Percentiles rank a stretch among this genome's conserved stretches.
Conservation (phyloP, 768 basidiomycete genomes). For the Kwoniella mangroviensis region DNA sequence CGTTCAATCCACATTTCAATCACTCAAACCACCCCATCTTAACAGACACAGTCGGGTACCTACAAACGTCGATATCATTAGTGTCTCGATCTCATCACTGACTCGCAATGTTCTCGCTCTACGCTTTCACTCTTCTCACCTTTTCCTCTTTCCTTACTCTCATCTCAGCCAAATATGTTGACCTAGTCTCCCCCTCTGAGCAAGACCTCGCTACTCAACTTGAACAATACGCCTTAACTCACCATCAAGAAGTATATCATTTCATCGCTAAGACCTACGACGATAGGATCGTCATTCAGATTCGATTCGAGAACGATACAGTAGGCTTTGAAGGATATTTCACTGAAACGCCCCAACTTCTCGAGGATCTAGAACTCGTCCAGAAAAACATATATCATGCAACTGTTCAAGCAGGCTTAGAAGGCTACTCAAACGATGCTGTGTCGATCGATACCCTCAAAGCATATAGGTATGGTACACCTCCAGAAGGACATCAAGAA, state of each 20-base stretch:
- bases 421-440: neutral
- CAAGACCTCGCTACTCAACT: neutral
- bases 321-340: slow-evolving; percentile 4
- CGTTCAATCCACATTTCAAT: too few relatives aligned
- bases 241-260: neutral
- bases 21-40: too few relatives aligned
- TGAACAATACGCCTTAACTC: neutral
- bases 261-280: slow-evolving; percentile 4
- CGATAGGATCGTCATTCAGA: slow-evolving; percentile 4
- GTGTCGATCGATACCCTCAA: neutral
- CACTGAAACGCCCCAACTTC: neutral
- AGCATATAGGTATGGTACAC: slow-evolving; percentile 1
- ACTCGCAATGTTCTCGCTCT: neutral
- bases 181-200: neutral
- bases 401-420: slow-evolving; percentile 2
- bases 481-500: neutral
- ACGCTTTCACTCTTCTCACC: neutral
- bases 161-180: neutral
- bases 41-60: too few relatives aligned
- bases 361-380: neutral
- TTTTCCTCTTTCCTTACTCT: neutral
- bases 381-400: slow-evolving; percentile 3
- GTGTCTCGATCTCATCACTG: neutral
- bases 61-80: too few relatives aligned
- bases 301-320: slow-evolving; percentile 12